Base-by-base conservation (phyloP, 2,329 filamentous ascomycete species). In the Sporothrix dimorphospora region DNA sequence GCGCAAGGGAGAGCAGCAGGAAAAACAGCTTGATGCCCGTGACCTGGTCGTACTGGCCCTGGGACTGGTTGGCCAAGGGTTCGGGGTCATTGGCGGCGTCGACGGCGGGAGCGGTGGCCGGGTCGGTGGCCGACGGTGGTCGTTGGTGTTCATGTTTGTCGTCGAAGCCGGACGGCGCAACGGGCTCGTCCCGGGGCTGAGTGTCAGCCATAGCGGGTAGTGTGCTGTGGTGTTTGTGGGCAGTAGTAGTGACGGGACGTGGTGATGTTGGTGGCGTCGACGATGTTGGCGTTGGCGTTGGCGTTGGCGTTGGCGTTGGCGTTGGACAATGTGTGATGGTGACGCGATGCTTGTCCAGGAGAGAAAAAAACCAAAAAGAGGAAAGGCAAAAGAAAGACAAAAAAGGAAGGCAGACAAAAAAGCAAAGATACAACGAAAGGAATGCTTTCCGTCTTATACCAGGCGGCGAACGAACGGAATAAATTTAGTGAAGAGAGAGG, bases 1-100 rank as follows among this genome's bases (percentile, higher is more conserved):
- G 66, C 1, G 73, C 63, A 4, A 75, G 42, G 8, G 71, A 66
- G 14, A 68, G 34, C 16, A 76, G 24, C 9, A 76, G 19, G 1
- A 70, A 14, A 1, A 49, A 49, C 0, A 77, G 69, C 30, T 63
- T 72, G 47, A 73, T 21, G 42, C 74, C 75, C 1, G 67, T 53
- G 24, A 75, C 68, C 40, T 61, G 57, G 19, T 61, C 57, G 19
- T 21, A 21, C 57, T 40, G 57, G 19, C 57, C 57, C 57, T 61
- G 57, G 27, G 57, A 30, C 19, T 40, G 57, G 57, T 61, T 61
- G 8, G 57, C 11, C 57, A 19, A 11, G 4, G 59, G 59, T 14
- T 63, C 59, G 9, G 40, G 38, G 38, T 42, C 59, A 16, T 3
- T 16, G 47, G 16, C 4, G 14, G 19, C 14, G 19, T 19, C 49